These are phyloP conservation scores for Daphne laureola DNA, from an alignment of 441 rosid species.

Conservation along the genomic window DNA sequence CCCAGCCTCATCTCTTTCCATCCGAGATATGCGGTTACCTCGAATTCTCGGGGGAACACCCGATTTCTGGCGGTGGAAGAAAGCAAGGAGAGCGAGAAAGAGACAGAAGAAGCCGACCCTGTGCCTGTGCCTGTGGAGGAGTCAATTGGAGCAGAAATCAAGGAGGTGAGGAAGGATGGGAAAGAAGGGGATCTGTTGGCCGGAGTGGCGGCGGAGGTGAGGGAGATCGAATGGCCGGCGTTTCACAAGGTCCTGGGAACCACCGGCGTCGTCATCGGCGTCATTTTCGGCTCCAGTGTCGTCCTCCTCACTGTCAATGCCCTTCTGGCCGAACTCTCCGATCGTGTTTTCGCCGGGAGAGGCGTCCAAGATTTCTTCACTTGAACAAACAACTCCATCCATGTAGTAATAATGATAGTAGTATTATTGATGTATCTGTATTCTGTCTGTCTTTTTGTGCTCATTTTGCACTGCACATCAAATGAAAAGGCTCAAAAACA, in stretches of 20 bases:
- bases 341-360: conserved; percentile 64
- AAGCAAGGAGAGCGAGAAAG: conserved; percentile 38
- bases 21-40: neutral
- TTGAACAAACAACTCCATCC: conserved; percentile 20
- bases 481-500: neutral
- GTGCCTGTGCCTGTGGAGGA: too few relatives aligned
- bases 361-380: conserved; percentile 80
- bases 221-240: conserved; percentile 84
- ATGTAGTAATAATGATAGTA: too few relatives aligned
- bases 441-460: too few relatives aligned
- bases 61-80: conserved; percentile 26
- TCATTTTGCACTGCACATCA: neutral
- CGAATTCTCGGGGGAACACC: neutral
- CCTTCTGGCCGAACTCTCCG: conserved; percentile 80
- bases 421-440: too few relatives aligned
- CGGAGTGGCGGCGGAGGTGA: conserved; percentile 80
- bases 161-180: conserved; percentile 55
- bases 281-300: conserved; percentile 78
- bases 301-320: conserved; percentile 82
- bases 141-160: conserved; percentile 56
- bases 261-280: conserved; percentile 82
- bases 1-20: neutral
- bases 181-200: conserved; percentile 38
- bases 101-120: too few relatives aligned
- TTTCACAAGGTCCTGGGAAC: conserved; percentile 75